Percentiles rank a stretch among this genome's conserved stretches.
These are phyloP conservation scores for Trichoderma gracile DNA, from an alignment of 2,329 filamentous ascomycete species.

Conservation along the genomic window DNA sequence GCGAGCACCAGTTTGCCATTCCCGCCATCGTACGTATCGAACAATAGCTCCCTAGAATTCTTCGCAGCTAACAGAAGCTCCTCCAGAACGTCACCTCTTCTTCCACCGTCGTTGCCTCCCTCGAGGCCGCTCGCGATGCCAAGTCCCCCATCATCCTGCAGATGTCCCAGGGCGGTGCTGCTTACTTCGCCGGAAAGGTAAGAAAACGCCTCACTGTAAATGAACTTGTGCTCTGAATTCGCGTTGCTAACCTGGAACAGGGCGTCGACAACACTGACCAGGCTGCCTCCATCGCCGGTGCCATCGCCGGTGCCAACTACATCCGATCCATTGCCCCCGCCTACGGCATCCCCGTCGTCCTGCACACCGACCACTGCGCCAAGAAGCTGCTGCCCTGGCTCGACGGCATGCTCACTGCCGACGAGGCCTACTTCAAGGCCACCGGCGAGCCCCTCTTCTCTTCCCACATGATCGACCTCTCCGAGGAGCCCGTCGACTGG, in stretches of 20 bases:
- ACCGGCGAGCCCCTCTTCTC: constrained; percentile 92
- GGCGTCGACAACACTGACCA: constrained; percentile 80
- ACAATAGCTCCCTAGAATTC: too few relatives aligned
- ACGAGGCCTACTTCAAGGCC: constrained; percentile 93
- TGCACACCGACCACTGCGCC: constrained; percentile 98
- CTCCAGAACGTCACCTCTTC: constrained; percentile 85
- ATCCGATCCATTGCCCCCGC: constrained; percentile 82
- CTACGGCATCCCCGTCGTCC: constrained; percentile 88
- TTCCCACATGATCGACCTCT: constrained; percentile 98
- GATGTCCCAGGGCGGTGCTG: constrained; percentile 88
- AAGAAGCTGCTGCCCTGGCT: constrained; percentile 99
- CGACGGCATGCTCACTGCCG: constrained; percentile 91
- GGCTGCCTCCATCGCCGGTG: constrained; percentile 82
- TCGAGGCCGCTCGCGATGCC: constrained; percentile 91
- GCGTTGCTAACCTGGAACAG: constrained; percentile 36
- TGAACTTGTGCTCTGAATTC: neutral
- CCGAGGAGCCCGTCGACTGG: constrained; percentile 84
- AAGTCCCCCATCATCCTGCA: constrained; percentile 93
- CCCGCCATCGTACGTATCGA: constrained; percentile 64
- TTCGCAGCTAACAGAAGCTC: constrained; percentile 11
- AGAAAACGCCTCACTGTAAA: constrained; percentile 31
- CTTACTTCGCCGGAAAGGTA: constrained; percentile 87
- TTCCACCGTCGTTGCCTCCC: constrained; percentile 72
- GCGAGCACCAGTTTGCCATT: constrained; percentile 85
- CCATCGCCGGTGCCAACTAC: constrained; percentile 88